Base-by-base conservation (phyloP, 345 rosid species). In the Eutrema japonicum region DNA sequence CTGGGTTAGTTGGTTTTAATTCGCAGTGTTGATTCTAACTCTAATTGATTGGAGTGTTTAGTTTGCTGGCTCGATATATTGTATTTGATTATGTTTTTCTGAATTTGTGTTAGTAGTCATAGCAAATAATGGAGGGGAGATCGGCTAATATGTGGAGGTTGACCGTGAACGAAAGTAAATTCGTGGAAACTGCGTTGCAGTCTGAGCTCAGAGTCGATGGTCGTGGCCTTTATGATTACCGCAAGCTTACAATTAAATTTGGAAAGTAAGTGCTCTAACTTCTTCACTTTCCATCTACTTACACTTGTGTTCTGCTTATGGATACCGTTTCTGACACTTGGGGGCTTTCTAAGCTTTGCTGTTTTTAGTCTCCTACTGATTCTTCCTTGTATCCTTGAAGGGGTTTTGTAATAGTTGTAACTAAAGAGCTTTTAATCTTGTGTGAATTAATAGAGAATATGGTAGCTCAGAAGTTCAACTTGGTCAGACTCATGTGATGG, bases 401-500 rank as follows among this genome's bases (percentile, higher is more conserved):
- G 38, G 5, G 36, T 59, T 26, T 70, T 46, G 61, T 35, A 35
- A n/a, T 36, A 5, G 8, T 40, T 42, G 62, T 72, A 29, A 48
- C 42, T 38, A 51, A 16, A 62, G 29, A 72, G 54, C 5, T 37
- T 73, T 47, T 14, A 2, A 27, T 55, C 0, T 45, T 2, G 50
- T 29, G 43, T 56, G 56, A 38, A 29, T 74, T 50, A 64, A 59
- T 82, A 95, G 99, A 73, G 99, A 90, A 75, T 90, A 80, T 84
- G 99, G 99, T 18, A 85, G 96, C 52, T 85, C 97, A 7, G 97
- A 95, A 83, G 99, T 95, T 82, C 97, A 88, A 68, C 86, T 95
- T 60, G 99, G 99, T 47, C 88, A 92, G 72, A 95, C 99, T 37
- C 96, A 84, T 79, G 94, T 95, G 2, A 87, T 95, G 96, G 92